Percentiles rank a stretch among this genome's conserved stretches.
phyloP scores from a whole-genome alignment of 2,329 filamentous ascomycete genomes.

The Penicillium sclerotiorum region DNA sequence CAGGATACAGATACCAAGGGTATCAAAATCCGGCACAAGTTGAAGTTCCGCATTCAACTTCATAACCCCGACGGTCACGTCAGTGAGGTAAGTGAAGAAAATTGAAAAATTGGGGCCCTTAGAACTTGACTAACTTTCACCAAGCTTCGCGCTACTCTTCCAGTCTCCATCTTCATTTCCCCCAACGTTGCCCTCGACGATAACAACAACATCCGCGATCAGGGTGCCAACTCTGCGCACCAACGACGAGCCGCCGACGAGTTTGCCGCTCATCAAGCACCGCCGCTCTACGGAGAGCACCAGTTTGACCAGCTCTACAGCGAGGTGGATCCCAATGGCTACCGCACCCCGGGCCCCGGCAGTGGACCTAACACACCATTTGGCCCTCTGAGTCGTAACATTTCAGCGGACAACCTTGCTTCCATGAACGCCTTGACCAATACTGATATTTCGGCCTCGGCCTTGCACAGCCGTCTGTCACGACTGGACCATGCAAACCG shows the following conservation, averaged over 20 bases:
- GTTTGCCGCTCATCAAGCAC: constrained; percentile 68
- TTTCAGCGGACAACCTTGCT: constrained; percentile 79
- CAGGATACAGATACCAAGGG: constrained; percentile 87
- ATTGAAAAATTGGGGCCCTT: not conserved
- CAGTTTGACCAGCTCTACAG: constrained; percentile 88
- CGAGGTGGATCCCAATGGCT: constrained; percentile 78
- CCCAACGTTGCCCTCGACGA: constrained; percentile 89
- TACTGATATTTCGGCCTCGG: constrained; percentile 61
- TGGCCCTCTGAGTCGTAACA: constrained; percentile 66
- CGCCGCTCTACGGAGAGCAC: constrained; percentile 91
- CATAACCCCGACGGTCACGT: constrained; percentile 94
- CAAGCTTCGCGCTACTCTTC: constrained; percentile 82
- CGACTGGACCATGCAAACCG: constrained; percentile 49
- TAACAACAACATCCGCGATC: constrained; percentile 74
- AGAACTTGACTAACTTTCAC: constrained; percentile 14
- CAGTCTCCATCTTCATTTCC: constrained; percentile 92
- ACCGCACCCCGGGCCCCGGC: constrained; percentile 70
- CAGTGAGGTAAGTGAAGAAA: constrained; percentile 67
- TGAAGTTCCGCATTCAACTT: constrained; percentile 86
- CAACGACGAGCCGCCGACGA: constrained; percentile 53
- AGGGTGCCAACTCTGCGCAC: constrained; percentile 53
- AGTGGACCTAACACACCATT: constrained; percentile 81
- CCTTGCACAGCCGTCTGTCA: constrained; percentile 69
- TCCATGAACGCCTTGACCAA: constrained; percentile 56
- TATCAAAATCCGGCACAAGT: constrained; percentile 90